Conservation (phyloP, 139 green algal genomes). For the Tetraselmis striata region DNA sequence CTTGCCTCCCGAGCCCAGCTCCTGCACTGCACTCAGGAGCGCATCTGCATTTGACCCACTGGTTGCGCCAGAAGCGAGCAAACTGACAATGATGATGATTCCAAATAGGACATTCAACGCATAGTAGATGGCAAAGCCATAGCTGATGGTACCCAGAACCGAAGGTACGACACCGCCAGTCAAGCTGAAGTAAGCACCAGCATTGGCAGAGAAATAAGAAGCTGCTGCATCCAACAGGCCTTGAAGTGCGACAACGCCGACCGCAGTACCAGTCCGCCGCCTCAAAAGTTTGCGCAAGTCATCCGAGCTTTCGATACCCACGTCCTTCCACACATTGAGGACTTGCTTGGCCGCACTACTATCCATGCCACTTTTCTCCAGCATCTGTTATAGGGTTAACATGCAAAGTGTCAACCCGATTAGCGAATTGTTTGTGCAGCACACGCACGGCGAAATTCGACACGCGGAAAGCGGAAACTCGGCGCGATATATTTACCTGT, state of each 20-base stretch:
- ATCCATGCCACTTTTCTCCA: background rate
- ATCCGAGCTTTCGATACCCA: background rate
- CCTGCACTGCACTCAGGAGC: slow-evolving; percentile 35
- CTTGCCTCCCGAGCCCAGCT: slow-evolving; percentile 14
- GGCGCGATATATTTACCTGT: too few relatives aligned
- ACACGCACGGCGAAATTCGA: too few relatives aligned
- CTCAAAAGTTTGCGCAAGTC: background rate
- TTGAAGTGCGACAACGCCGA: background rate
- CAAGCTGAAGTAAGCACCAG: background rate
- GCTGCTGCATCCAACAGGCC: background rate
- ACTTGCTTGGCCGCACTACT: background rate
- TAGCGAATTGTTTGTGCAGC: too few relatives aligned
- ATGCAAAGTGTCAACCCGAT: too few relatives aligned
- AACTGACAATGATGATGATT: background rate
- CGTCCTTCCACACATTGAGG: background rate
- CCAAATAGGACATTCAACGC: background rate
- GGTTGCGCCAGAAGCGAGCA: background rate
- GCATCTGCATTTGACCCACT: slow-evolving; percentile 25
- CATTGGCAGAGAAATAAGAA: background rate
- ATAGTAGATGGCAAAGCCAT: background rate
- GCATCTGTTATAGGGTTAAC: background rate
- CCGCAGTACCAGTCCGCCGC: background rate
- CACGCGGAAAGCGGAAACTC: too few relatives aligned
- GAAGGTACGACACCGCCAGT: background rate
- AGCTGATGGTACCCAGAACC: background rate